Evolutionary conservation across 352 stramenopile genomes (phyloP), one percentile per base, ranked within the genome.

Genomic region (Pythium volutum): DNA sequence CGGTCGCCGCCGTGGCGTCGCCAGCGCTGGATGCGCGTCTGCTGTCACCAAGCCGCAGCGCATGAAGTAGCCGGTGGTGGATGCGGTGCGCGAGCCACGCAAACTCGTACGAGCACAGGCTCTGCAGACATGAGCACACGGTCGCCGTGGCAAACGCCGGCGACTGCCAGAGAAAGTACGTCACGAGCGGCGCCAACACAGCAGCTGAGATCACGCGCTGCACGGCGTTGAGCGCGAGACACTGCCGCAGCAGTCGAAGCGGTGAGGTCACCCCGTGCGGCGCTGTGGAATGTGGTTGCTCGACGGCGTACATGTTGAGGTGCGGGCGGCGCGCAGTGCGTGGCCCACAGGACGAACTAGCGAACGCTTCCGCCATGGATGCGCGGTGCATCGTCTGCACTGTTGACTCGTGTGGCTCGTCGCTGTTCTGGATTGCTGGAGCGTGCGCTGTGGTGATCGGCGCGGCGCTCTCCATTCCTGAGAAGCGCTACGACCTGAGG

Each of bases 81-180:
- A 93, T 91, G 47, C 84, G 68, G 54, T 87, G 76, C 1, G 81
- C 70, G 33, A 93, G 70, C 66, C 81, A 93, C 55, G 84, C 69
- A 63, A 86, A 93, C 66, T 93, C 83, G 69, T 88, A 93, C 41
- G 68, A 81, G 62, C 77, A 88, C 0, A 79, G 70, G 42, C 72
- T 87, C 47, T 70, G 80, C 43, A 90, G 66, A 36, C 86, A 84
- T 53, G 73, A 80, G 70, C 81, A 90, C 20, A 90, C 76, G 0
- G 77, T 87, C 5, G 79, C 75, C 18, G 81, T 90, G 2, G 78
- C 78, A 57, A 88, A 80, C 15, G 75, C 79, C 1, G 81, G 81
- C 27, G 81, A 90, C n/a, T 77, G 52, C 81, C 81, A 88, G 18
- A 93, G 70, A 43, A 91, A 90, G n/a, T 87, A 52, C 2, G 81